Evolutionary conservation across 345 rosid species (phyloP), one percentile per base, ranked within the genome.

Genomic region (Arabidopsis suecica): DNA sequence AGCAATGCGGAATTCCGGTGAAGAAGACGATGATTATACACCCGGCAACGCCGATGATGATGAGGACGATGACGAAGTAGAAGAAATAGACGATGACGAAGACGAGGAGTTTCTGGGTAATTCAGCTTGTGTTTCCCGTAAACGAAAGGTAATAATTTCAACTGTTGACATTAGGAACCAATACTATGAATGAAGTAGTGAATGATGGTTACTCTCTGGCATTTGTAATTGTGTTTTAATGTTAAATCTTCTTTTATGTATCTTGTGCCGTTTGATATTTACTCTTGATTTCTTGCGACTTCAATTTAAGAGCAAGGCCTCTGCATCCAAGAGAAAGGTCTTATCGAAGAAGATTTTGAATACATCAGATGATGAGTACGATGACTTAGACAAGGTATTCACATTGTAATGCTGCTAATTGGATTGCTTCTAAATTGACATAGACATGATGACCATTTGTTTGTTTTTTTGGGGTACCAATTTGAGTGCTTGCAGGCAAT

Each of bases 21-120:
- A 83, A 23, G 91, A 88, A 18, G 92, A 91, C 57, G 93, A 85
- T 57, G 98, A 91, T 72, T 93, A 87, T 58, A 76, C 20, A 63
- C 97, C 92, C 40, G 84, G 49, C 0, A 80, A 62, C 7, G 57
- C 25, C n/a, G 84, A 70, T 2, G 77, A n/a, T 3, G 78, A 59
- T 4, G 86, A 67, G 0, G 82, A 75, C 1, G 80, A 66, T 3
- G 83, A 66, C 4, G 61, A 51, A 10, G 55, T 20, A 20, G 22
- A 20, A 20, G 22, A 20, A 20, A 20, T 20, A 3, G 32, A 71
- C 2, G 82, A 59, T 0, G 78, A 80, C 3, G 83, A 60, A 0
- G 78, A 81, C 10, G 81, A 71, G 9, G 86, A 86, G 37, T 76
- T 77, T 79, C 11, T 55, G 69, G 74, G 49, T 7, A 8, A 59